Conservation (phyloP, 441 rosid genomes). For the Macaranga tanarius region DNA sequence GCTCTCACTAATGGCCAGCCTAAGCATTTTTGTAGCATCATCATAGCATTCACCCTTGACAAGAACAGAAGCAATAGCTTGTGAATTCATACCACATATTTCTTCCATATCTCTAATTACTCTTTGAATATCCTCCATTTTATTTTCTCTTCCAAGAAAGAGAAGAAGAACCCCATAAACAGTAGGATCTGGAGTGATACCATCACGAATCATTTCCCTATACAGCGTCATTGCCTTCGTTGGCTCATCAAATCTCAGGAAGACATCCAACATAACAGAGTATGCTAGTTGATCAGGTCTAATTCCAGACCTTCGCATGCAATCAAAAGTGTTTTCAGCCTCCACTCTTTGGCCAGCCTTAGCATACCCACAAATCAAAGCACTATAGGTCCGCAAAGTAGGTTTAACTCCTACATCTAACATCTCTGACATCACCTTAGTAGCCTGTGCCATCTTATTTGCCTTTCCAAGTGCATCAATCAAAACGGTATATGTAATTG, state of each 20-base stretch:
- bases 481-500: constrained; percentile 80
- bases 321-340: constrained; percentile 74
- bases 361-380: constrained; percentile 93
- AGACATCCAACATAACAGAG: constrained; percentile 83
- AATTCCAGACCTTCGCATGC: constrained; percentile 79
- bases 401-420: constrained; percentile 78
- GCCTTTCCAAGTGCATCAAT: constrained; percentile 93
- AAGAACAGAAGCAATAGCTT: constrained; percentile 65
- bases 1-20: constrained; percentile 53
- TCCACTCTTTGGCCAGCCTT: constrained; percentile 80
- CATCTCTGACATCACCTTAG: constrained; percentile 91
- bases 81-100: constrained; percentile 61
- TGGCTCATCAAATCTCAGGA: constrained; percentile 58
- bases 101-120: constrained; percentile 72
- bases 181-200: constrained; percentile 52
- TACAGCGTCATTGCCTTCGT: constrained; percentile 64
- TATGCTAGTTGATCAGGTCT: constrained; percentile 83
- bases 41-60: constrained; percentile 86
- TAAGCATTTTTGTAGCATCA: constrained; percentile 68
- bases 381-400: constrained; percentile 81
- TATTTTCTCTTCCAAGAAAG: constrained; percentile 50
- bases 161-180: constrained; percentile 59
- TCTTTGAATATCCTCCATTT: constrained; percentile 57
- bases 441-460: constrained; percentile 68
- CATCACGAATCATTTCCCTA: constrained; percentile 63